A percentile compares a stretch with the other conserved stretches of the same genome.
These are phyloP conservation scores for Entomophthora muscae DNA, from an alignment of 371 early-diverging fungal genomes.

Conservation along the genomic window DNA sequence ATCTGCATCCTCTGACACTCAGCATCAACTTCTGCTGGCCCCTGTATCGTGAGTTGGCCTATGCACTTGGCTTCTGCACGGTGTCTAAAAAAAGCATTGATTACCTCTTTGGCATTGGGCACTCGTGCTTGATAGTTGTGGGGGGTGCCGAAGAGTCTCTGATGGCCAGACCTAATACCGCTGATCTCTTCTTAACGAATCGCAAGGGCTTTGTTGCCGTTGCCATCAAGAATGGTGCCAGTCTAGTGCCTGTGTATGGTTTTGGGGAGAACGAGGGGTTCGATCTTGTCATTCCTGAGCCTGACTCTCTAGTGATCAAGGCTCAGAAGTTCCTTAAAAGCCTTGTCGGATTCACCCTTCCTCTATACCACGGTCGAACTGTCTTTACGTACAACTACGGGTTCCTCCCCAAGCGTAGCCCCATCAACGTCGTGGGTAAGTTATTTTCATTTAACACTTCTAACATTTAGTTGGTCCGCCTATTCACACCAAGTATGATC, in stretches of 20 bases:
- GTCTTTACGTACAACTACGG: slow-evolving; percentile 18
- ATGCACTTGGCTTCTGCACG: slow-evolving; percentile 48
- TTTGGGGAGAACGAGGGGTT: slow-evolving; percentile 78
- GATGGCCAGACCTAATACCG: slow-evolving; percentile 36
- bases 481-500: not conserved
- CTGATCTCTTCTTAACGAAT: slow-evolving; percentile 44
- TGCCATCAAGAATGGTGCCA: slow-evolving; percentile 51
- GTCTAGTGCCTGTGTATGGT: slow-evolving; percentile 49
- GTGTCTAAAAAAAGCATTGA: slow-evolving; percentile 59
- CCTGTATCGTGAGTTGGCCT: slow-evolving; percentile 47
- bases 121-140: slow-evolving; percentile 53
- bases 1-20: slow-evolving; percentile 40
- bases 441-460: too few relatives aligned
- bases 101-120: slow-evolving; percentile 44
- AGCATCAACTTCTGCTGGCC: slow-evolving; percentile 42
- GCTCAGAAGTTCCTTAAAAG: slow-evolving; percentile 17
- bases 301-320: slow-evolving; percentile 5
- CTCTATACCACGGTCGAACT: slow-evolving; percentile 53
- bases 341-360: slow-evolving; percentile 20
- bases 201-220: slow-evolving; percentile 63
- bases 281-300: slow-evolving; percentile 16
- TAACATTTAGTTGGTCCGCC: slow-evolving; percentile 5
- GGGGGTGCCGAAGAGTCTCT: slow-evolving; percentile 66
- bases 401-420: not conserved
- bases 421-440: not conserved